Evolutionary conservation across 2,329 filamentous ascomycete genomes (phyloP).

Genomic region (Parafenestella ontariensis): DNA sequence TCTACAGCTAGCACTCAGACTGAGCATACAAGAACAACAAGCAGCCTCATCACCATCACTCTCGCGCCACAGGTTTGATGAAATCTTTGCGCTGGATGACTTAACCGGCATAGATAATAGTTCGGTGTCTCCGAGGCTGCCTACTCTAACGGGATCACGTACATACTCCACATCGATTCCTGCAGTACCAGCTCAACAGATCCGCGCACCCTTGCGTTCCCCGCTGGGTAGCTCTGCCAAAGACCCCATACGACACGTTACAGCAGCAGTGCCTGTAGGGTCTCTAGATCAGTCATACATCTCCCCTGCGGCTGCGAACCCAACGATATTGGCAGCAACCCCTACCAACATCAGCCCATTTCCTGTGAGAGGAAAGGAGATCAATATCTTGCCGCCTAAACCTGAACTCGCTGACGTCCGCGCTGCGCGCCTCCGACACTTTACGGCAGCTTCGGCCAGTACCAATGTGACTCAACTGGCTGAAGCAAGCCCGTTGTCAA

Average conservation of each 20-base stretch:
- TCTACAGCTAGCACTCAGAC: slow-evolving; percentile 13
- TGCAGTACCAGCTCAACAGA: neutral
- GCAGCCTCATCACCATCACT: neutral
- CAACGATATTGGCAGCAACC: neutral
- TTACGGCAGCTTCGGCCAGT: neutral
- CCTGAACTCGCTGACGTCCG: slow-evolving; percentile 10
- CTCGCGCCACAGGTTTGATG: neutral
- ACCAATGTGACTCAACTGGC: neutral
- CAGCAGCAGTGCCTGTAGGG: neutral
- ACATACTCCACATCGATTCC: neutral
- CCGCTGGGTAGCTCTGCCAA: neutral
- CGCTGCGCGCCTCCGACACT: slow-evolving; percentile 20
- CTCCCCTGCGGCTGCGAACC: neutral
- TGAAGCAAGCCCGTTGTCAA: neutral
- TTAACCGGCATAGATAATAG: neutral
- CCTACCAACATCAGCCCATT: neutral
- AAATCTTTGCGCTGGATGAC: neutral
- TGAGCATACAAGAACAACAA: slow-evolving; percentile 14
- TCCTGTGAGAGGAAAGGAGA: neutral
- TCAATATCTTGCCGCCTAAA: neutral
- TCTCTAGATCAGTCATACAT: neutral
- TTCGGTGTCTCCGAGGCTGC: neutral
- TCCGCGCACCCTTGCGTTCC: neutral
- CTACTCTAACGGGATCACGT: neutral
- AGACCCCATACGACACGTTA: neutral